Evolutionary conservation across 176 grass and related monocot genomes (phyloP).

Genomic region (maize (Zea mays)): DNA sequence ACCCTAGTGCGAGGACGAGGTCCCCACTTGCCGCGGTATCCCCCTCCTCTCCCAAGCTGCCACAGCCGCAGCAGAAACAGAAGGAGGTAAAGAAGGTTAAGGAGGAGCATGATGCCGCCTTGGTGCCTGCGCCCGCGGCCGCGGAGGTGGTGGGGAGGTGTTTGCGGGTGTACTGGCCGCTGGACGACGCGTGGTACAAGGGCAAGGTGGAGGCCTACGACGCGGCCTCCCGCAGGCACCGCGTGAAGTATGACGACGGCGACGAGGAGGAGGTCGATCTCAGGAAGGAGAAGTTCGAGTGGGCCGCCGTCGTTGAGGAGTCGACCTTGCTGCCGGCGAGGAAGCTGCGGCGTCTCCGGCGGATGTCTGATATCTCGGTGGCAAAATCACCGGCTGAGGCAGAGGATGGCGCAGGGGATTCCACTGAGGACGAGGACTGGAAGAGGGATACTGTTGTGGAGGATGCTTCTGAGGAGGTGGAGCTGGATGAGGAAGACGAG

Average conservation of each 20-base stretch:
- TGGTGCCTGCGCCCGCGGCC: background rate
- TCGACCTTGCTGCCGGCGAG: slow-evolving; percentile 33
- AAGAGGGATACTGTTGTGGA: slow-evolving; percentile 38
- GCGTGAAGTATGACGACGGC: slow-evolving; percentile 69
- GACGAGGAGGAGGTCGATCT: slow-evolving; percentile 81
- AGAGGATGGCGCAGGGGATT: slow-evolving; percentile 47
- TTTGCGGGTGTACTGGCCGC: slow-evolving; percentile 84
- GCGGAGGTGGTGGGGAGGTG: slow-evolving; percentile 59
- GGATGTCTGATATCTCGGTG: slow-evolving; percentile 48
- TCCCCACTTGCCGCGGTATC: slow-evolving; percentile 45
- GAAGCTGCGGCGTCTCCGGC: slow-evolving; percentile 75
- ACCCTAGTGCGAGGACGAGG: slow-evolving; percentile 55
- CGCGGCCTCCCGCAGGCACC: slow-evolving; percentile 44
- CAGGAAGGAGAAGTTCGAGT: slow-evolving; percentile 66
- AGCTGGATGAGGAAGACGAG: slow-evolving; percentile 59
- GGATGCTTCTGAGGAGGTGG: slow-evolving; percentile 70
- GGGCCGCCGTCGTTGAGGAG: slow-evolving; percentile 39
- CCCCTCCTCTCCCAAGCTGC: slow-evolving; percentile 36
- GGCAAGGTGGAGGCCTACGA: slow-evolving; percentile 66
- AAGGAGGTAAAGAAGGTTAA: background rate
- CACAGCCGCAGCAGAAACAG: background rate
- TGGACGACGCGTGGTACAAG: slow-evolving; percentile 80
- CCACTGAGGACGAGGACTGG: slow-evolving; percentile 79
- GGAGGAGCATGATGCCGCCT: background rate
- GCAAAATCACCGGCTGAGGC: slow-evolving; percentile 24